phyloP scores from a whole-genome alignment of 192 early-diverging fungal species.

The Coemansia sp. region DNA sequence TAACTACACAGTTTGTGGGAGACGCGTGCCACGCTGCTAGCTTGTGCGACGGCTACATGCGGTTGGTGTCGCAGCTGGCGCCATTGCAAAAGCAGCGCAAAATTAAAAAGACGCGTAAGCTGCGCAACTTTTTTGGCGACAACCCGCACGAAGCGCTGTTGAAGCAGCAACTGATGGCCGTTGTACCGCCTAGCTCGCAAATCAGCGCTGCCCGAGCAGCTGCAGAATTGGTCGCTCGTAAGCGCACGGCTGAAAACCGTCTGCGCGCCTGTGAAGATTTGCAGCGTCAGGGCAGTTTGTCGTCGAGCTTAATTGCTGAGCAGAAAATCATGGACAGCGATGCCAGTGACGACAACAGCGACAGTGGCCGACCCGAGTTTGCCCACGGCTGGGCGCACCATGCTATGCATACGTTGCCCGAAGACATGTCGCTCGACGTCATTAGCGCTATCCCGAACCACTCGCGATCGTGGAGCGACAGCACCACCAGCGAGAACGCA shows the following conservation, averaged over 20 bases:
- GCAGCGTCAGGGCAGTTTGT: constrained; percentile 20
- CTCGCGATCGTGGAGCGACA: constrained; percentile 29
- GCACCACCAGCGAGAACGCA: background rate
- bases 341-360: constrained; percentile 22
- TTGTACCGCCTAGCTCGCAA: constrained; percentile 53
- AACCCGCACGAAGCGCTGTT: constrained; percentile 59
- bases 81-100: constrained; percentile 60
- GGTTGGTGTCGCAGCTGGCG: constrained; percentile 43
- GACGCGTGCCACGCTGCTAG: constrained; percentile 20
- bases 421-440: background rate
- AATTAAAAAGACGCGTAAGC: constrained; percentile 64
- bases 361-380: background rate
- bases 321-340: constrained; percentile 40
- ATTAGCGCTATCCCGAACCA: background rate
- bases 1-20: constrained; percentile 47
- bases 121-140: constrained; percentile 70
- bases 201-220: constrained; percentile 35
- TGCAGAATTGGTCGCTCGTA: constrained; percentile 44
- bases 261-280: constrained; percentile 8
- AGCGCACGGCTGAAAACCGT: constrained; percentile 18
- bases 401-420: constrained; percentile 17
- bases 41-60: constrained; percentile 58
- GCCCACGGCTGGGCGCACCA: constrained; percentile 25
- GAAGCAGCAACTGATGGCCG: constrained; percentile 54
- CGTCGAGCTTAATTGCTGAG: constrained; percentile 23